phyloP scores from a whole-genome alignment of 2,329 filamentous ascomycete species.

The Cercospora canescens region DNA sequence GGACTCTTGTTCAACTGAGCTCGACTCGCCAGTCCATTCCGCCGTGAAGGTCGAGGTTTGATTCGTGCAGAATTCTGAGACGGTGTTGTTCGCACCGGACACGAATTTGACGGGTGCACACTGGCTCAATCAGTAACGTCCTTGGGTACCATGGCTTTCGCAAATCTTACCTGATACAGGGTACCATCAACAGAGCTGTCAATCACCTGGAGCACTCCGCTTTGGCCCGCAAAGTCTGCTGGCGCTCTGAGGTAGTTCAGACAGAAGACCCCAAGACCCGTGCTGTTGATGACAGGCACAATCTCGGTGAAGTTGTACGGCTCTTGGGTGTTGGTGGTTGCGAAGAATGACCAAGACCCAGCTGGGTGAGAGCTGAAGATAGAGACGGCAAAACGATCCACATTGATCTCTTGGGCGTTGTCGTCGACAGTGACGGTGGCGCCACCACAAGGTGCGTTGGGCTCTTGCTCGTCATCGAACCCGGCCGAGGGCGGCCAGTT shows the following conservation, averaged over 20 bases:
- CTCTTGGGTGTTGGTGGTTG: conserved; percentile 29
- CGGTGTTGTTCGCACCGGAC: conserved; percentile 31
- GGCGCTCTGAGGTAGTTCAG: conserved; percentile 29
- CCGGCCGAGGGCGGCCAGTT: conserved; percentile 38
- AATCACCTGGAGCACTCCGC: conserved; percentile 34
- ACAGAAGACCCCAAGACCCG: conserved; percentile 33
- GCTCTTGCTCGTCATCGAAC: conserved; percentile 32
- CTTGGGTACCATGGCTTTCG: neutral
- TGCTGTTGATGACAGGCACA: conserved; percentile 28
- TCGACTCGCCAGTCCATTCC: conserved; percentile 19
- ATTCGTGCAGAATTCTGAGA: conserved; percentile 30
- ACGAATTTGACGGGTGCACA: conserved; percentile 36
- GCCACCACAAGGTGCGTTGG: conserved; percentile 32
- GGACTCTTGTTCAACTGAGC: conserved; percentile 1
- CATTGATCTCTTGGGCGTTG: conserved; percentile 27
- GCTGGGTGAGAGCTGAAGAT: conserved; percentile 33
- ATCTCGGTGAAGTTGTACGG: conserved; percentile 35
- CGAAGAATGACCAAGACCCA: conserved; percentile 30
- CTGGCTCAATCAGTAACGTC: conserved; percentile 11
- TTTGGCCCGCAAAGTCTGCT: conserved; percentile 28
- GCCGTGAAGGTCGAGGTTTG: conserved; percentile 29
- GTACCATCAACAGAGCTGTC: conserved; percentile 31
- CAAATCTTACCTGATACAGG: conserved; percentile 33
- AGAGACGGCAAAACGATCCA: conserved; percentile 31
- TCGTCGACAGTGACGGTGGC: conserved; percentile 27